A percentile compares a stretch with the other conserved stretches of the same genome.
phyloP scores from a whole-genome alignment of 202 grass and related monocot species.

The Hordeum pubiflorum region DNA sequence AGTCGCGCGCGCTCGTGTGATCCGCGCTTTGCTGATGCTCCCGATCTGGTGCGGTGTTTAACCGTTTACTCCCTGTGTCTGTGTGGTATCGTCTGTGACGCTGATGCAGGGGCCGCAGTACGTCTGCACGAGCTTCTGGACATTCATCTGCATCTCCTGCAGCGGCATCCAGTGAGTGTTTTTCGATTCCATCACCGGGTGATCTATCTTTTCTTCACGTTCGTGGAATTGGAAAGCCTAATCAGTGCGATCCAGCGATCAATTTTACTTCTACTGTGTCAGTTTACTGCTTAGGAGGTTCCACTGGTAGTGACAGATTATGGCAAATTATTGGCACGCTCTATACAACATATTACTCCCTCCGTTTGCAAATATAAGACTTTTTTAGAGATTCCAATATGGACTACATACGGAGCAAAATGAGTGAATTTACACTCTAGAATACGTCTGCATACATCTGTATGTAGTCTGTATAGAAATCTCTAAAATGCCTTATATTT shows the following conservation, averaged over 20 bases:
- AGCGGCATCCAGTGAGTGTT: constrained; percentile 88
- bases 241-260: background rate
- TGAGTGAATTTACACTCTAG: too few species aligned
- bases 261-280: background rate
- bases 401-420: too few species aligned
- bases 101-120: constrained; percentile 80
- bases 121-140: constrained; percentile 89
- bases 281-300: background rate
- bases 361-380: too few species aligned
- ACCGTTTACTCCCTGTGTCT: background rate
- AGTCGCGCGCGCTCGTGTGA: too few species aligned
- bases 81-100: background rate
- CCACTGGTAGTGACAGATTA: background rate
- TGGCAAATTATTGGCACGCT: background rate
- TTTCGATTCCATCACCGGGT: background rate
- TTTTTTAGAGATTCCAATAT: too few species aligned
- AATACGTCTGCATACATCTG: too few species aligned
- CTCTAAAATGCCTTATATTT: too few species aligned
- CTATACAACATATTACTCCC: background rate
- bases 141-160: constrained; percentile 88
- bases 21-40: background rate
- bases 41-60: background rate
- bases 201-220: background rate
- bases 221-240: background rate
- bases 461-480: too few species aligned